Conservation (phyloP, 1,284 basidiomycete genomes). For the Phenoliferia sp. region DNA sequence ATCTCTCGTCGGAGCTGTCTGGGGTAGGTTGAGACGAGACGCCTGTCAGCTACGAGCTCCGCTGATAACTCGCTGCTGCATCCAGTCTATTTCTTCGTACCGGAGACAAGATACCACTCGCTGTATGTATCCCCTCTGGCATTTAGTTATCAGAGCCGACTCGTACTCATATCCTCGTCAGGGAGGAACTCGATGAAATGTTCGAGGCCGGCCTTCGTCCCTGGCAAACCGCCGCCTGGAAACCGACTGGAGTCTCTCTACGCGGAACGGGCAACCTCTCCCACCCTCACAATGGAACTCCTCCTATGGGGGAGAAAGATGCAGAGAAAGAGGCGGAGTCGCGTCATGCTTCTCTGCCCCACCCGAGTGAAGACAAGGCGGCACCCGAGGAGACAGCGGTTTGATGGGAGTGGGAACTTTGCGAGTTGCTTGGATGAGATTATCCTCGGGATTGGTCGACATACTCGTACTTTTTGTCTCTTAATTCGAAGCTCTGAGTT, state of each 20-base stretch:
- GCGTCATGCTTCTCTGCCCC: too few species aligned
- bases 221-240: background rate
- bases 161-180: constrained; percentile 38
- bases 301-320: too few species aligned
- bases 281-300: too few species aligned
- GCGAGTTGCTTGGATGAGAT: too few species aligned
- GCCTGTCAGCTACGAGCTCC: background rate
- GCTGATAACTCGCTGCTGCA: background rate
- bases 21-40: constrained; percentile 3
- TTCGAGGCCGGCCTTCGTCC: background rate
- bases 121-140: constrained; percentile 3
- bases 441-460: too few species aligned
- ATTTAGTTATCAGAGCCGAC: constrained; percentile 42
- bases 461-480: too few species aligned
- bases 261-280: too few species aligned
- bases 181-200: constrained; percentile 41
- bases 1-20: constrained; percentile 36
- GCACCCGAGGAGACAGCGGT: too few species aligned
- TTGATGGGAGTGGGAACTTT: too few species aligned
- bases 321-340: too few species aligned
- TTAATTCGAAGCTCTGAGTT: too few species aligned
- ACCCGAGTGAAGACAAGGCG: too few species aligned
- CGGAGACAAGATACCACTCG: background rate
- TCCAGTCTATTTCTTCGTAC: constrained; percentile 27
- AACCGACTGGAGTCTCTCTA: background rate